These are phyloP conservation scores for Trichoderma sp. DNA, from an alignment of 2,329 filamentous ascomycete genomes.

Conservation along the genomic window DNA sequence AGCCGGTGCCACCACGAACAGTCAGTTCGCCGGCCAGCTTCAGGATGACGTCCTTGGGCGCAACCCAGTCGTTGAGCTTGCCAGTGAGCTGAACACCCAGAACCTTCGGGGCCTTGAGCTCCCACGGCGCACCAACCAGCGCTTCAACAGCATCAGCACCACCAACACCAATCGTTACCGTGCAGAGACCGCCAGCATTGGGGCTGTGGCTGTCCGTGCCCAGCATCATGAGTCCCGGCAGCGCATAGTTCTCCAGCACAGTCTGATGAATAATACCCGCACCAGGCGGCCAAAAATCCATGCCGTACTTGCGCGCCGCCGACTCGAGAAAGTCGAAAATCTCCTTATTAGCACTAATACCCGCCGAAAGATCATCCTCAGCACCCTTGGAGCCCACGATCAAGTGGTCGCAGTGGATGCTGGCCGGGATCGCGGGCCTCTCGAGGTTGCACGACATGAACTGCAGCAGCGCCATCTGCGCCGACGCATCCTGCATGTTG, in stretches of 20 bases:
- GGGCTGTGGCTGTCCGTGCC: constrained; percentile 97
- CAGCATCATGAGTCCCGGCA: constrained; percentile 98
- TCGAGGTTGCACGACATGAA: constrained; percentile 97
- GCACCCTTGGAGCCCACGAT: constrained; percentile 94
- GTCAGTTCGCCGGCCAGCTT: constrained; percentile 85
- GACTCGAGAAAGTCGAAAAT: constrained; percentile 97
- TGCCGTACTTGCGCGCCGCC: constrained; percentile 84
- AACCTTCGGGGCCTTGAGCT: constrained; percentile 90
- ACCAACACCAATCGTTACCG: constrained; percentile 94
- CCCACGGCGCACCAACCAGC: constrained; percentile 94
- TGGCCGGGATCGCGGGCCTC: constrained; percentile 87
- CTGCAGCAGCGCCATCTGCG: constrained; percentile 96
- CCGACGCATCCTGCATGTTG: constrained; percentile 98
- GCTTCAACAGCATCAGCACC: constrained; percentile 97
- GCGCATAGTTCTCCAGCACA: constrained; percentile 94
- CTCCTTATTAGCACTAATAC: constrained; percentile 90
- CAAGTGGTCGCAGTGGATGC: constrained; percentile 98
- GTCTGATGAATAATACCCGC: constrained; percentile 97
- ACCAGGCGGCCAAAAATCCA: constrained; percentile 93
- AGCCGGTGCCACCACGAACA: constrained; percentile 90
- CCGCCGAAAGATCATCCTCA: constrained; percentile 76
- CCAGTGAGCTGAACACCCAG: constrained; percentile 83
- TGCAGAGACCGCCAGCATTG: constrained; percentile 91
- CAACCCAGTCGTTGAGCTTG: constrained; percentile 82
- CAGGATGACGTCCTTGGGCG: constrained; percentile 94